Percentiles rank a stretch among this genome's conserved stretches.
These are phyloP conservation scores for Samsoniella hepiali DNA, from an alignment of 2,329 filamentous ascomycete genomes.

Conservation along the genomic window DNA sequence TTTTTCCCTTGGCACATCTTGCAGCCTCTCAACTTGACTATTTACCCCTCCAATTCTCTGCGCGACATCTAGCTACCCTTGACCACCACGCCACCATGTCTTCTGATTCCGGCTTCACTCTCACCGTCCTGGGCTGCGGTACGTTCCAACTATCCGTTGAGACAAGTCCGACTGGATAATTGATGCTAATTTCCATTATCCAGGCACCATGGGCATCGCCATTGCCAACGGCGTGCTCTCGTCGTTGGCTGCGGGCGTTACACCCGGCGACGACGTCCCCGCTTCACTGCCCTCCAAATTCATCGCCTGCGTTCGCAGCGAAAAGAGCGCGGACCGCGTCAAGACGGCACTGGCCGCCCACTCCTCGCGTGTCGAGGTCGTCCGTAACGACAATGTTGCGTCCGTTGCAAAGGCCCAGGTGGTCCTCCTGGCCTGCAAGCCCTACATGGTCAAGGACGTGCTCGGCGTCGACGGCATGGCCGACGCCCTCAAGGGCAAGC, in stretches of 20 bases:
- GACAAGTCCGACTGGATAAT: neutral
- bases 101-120: conserved; percentile 49
- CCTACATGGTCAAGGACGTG: conserved; percentile 67
- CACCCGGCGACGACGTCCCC: conserved; percentile 48
- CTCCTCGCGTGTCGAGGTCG: conserved; percentile 59
- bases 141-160: conserved; percentile 32
- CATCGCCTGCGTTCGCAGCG: conserved; percentile 74
- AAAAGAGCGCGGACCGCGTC: conserved; percentile 67
- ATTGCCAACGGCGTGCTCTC: conserved; percentile 77
- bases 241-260: conserved; percentile 56
- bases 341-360: conserved; percentile 63
- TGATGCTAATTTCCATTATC: conserved; percentile 20
- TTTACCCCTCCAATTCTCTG: conserved; percentile 5
- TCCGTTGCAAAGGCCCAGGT: conserved; percentile 68
- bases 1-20: neutral
- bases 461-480: conserved; percentile 65
- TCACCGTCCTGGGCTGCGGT: conserved; percentile 82
- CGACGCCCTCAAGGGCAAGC: conserved; percentile 71
- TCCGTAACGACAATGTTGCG: conserved; percentile 68
- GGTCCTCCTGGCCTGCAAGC: conserved; percentile 77
- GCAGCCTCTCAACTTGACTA: neutral
- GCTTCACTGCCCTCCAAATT: conserved; percentile 67
- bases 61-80: conserved; percentile 13
- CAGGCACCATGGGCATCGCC: conserved; percentile 81
- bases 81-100: conserved; percentile 18